These are phyloP conservation scores for Penicillium maclennaniae DNA, from an alignment of 495 filamentous ascomycete genomes.

Conservation along the genomic window DNA sequence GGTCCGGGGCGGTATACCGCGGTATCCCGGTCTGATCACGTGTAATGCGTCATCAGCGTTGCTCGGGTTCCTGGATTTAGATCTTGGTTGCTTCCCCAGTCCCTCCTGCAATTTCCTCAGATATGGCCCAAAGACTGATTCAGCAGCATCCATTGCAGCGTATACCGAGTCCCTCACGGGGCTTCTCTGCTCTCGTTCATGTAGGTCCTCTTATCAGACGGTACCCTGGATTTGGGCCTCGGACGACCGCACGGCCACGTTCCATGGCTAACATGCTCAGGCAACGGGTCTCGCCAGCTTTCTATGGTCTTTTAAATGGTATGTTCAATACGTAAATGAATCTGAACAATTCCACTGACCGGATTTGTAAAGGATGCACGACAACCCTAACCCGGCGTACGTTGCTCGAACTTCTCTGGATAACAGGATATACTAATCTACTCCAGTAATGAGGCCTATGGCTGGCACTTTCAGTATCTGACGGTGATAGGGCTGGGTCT, in stretches of 20 bases:
- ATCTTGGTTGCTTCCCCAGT: neutral
- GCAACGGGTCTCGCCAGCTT: conserved; percentile 64
- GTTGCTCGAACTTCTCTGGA: conserved; percentile 9
- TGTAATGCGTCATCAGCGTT: conserved; percentile 8
- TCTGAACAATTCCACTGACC: conserved; percentile 2
- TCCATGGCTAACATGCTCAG: conserved; percentile 29
- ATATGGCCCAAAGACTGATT: conserved; percentile 17
- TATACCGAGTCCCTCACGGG: conserved; percentile 63
- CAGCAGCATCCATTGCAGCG: conserved; percentile 67
- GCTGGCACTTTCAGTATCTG: conserved; percentile 81
- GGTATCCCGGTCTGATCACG: conserved; percentile 14
- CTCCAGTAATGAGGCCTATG: conserved; percentile 63
- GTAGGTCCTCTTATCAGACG: conserved; percentile 29
- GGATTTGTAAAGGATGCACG: conserved; percentile 34
- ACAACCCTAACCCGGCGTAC: conserved; percentile 46
- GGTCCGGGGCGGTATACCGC: conserved; percentile 17
- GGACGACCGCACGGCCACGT: neutral
- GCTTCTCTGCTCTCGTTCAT: conserved; percentile 67
- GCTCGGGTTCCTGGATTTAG: neutral
- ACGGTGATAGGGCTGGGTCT: conserved; percentile 77
- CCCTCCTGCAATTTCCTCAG: neutral
- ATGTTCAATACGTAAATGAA: conserved; percentile 1
- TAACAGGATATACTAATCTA: conserved; percentile 6
- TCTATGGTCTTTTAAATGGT: conserved; percentile 65
- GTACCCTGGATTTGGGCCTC: neutral